Evolutionary conservation across 2,329 filamentous ascomycete species (phyloP).

Genomic region (Fusarium chlamydosporum): DNA sequence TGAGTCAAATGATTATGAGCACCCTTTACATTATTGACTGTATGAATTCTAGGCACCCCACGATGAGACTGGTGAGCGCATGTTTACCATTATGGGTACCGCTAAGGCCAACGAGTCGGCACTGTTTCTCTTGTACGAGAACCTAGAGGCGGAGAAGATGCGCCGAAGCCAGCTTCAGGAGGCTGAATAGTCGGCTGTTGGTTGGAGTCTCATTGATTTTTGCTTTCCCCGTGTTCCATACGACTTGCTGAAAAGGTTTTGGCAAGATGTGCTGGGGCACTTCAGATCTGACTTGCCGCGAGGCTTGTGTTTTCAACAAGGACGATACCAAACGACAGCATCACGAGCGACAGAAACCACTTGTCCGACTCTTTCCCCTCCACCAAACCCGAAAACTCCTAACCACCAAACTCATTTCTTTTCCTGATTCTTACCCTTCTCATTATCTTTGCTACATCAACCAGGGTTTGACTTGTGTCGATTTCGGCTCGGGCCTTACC

Average conservation of each 20-base stretch:
- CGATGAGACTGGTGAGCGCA: conserved; percentile 96
- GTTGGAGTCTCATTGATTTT: conserved; percentile 45
- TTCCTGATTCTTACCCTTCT: conserved; percentile 48
- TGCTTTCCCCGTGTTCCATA: conserved; percentile 50
- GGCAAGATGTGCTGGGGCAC: conserved; percentile 63
- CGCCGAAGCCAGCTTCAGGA: conserved; percentile 85
- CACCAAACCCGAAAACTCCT: conserved; percentile 44
- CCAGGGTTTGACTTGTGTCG: conserved; percentile 24
- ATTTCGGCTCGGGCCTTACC: conserved; percentile 21
- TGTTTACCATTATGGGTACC: conserved; percentile 99
- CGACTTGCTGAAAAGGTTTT: conserved; percentile 59
- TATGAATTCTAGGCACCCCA: conserved; percentile 78
- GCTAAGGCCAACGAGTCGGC: conserved; percentile 95
- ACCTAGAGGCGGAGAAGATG: conserved; percentile 99
- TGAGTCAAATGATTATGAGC: conserved; percentile 51
- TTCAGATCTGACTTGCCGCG: conserved; percentile 75
- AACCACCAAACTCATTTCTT: conserved; percentile 46
- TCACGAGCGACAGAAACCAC: conserved; percentile 54
- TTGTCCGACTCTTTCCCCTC: conserved; percentile 23
- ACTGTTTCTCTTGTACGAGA: conserved; percentile 96
- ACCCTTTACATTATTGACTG: conserved; percentile 9
- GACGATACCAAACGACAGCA: conserved; percentile 62
- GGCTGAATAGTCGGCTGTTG: conserved; percentile 61
- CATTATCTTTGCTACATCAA: conserved; percentile 42
- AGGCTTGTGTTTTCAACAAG: conserved; percentile 69